Evolutionary conservation across 2,329 filamentous ascomycete species (phyloP).

Genomic region (Alternaria gansuensis): DNA sequence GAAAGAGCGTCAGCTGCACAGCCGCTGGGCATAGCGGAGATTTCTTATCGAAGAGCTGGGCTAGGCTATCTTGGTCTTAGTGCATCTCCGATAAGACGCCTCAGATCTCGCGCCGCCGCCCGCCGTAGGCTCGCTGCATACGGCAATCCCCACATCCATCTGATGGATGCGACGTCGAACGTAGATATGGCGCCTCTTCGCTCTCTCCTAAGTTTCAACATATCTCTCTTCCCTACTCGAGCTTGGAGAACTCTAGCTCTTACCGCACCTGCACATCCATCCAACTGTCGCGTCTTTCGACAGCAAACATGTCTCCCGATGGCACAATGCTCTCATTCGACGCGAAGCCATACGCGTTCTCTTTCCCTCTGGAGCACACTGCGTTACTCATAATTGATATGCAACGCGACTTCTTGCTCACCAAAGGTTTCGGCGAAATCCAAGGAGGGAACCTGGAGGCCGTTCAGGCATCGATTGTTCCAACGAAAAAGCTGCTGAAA

Average conservation of each 20-base stretch:
- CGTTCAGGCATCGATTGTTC: constrained; percentile 53
- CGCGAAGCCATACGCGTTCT: constrained; percentile 59
- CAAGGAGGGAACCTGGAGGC: constrained; percentile 57
- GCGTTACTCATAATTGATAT: constrained; percentile 63
- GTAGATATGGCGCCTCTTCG: constrained; percentile 2
- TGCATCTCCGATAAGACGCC: constrained; percentile 24
- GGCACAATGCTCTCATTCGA: constrained; percentile 37
- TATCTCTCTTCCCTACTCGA: not conserved
- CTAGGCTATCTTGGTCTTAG: constrained; percentile 13
- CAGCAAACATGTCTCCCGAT: constrained; percentile 9
- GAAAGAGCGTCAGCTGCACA: not conserved
- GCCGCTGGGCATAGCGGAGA: constrained; percentile 1
- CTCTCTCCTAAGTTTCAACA: not conserved
- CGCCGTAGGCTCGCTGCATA: constrained; percentile 31
- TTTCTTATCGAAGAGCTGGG: not conserved
- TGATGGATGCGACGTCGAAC: constrained; percentile 3
- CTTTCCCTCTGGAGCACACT: constrained; percentile 58
- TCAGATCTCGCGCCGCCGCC: constrained; percentile 20
- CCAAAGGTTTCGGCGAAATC: constrained; percentile 62
- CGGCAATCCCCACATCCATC: constrained; percentile 14
- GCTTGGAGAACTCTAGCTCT: not conserved
- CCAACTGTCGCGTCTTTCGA: not conserved
- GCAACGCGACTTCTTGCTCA: constrained; percentile 62
- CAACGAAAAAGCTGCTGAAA: constrained; percentile 55
- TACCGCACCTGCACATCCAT: not conserved